Conservation (phyloP, 2,329 filamentous ascomycete genomes). For the Penicillium sp. region DNA sequence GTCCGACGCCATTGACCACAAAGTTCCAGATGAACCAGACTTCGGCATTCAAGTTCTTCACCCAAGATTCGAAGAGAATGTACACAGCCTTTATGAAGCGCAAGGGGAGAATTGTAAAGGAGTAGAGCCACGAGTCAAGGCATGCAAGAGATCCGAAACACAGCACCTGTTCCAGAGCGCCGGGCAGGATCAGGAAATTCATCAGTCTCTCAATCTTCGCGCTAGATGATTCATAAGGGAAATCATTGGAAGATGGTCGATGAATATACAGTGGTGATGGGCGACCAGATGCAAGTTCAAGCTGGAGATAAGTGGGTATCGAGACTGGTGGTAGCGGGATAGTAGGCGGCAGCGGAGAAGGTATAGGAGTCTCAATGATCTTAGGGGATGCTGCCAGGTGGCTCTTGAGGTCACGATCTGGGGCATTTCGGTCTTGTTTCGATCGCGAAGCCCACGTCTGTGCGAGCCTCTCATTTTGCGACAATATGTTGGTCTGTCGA, state of each 20-base stretch:
- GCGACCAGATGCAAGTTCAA: slow-evolving; percentile 62
- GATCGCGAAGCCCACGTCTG: slow-evolving; percentile 38
- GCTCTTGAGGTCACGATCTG: slow-evolving; percentile 38
- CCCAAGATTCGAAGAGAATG: slow-evolving; percentile 79
- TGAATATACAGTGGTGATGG: slow-evolving; percentile 67
- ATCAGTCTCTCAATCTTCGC: slow-evolving; percentile 89
- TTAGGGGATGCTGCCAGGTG: slow-evolving; percentile 29
- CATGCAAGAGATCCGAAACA: slow-evolving; percentile 89
- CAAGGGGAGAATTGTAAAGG: slow-evolving; percentile 90
- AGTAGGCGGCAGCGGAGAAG: slow-evolving; percentile 53
- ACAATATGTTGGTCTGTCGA: slow-evolving; percentile 34
- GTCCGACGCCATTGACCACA: slow-evolving; percentile 75
- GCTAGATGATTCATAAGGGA: slow-evolving; percentile 87
- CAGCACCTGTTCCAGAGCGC: slow-evolving; percentile 79
- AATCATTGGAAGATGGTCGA: slow-evolving; percentile 57
- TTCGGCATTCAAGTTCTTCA: slow-evolving; percentile 70
- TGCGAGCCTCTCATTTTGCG: slow-evolving; percentile 34
- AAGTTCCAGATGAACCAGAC: slow-evolving; percentile 70
- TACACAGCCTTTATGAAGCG: slow-evolving; percentile 80
- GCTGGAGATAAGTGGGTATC: slow-evolving; percentile 65
- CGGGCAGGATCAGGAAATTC: slow-evolving; percentile 83
- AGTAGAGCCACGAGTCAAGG: slow-evolving; percentile 94
- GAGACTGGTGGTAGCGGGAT: slow-evolving; percentile 65
- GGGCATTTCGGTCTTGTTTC: slow-evolving; percentile 34
- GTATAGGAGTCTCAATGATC: slow-evolving; percentile 35